Base-by-base conservation (phyloP, 2,329 filamentous ascomycete genomes). In the Venturia aucupariae region DNA sequence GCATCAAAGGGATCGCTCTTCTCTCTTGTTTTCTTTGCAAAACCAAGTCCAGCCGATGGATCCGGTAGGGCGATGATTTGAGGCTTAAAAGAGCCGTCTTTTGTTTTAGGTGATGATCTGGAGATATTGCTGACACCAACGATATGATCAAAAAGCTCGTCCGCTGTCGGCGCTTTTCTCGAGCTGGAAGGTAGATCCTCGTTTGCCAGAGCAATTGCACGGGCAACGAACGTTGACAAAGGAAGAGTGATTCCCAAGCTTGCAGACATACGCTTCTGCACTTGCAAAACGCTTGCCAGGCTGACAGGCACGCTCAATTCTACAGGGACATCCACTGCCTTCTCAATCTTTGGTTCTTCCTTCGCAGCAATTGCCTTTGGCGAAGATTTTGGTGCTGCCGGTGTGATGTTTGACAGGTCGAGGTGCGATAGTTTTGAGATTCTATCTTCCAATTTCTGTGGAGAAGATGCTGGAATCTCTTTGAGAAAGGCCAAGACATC, bases 331-430 rank as follows among this genome's bases (percentile, higher is more conserved):
- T 64, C 46, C 7, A 35, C 46, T 55, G 61, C 65, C 65, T 80
- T 73, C 42, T 81, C 76, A 41, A 78, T 74, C 13, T 81, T 73
- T 17, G 80, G 74, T 38, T 76, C 74, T 48, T 78, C 74, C 17
- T 72, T 72, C 7, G 77, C 71, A 27, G 75, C 73, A 44, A 75
- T 73, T 73, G 82, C 81, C 72, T 80, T 79, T 10, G 74, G 68
- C 64, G 79, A 75, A 7, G 73, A 71, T 66, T 76, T 75, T 69
- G 77, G 74, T 30, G 76, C 70, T 60, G 87, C 88, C 66, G 93
- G 79, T 80, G 96, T 95, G 80, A 97, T 93, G 80, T 97, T 96
- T 80, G 89, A 94, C 30, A 99, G 85, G 75, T 99, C 93, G 63
- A 99, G 86, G 75, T 95, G 91, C 51, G 84, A 80, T 60, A 94